Evolutionary conservation across 495 filamentous ascomycete species (phyloP).

Genomic region (Penicillium paxilli): DNA sequence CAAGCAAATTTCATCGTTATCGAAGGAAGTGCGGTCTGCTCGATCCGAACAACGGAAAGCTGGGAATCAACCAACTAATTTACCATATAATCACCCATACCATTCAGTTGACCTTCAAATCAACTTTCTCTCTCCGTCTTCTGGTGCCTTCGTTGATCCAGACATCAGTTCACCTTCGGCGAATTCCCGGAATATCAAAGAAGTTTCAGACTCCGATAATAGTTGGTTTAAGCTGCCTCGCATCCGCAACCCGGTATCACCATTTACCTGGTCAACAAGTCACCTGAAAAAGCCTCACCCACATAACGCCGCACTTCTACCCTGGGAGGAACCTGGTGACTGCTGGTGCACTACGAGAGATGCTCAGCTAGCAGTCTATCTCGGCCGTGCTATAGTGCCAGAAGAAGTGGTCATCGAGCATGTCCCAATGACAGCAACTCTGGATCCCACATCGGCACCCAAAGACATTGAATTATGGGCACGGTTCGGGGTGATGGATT

Average conservation of each 20-base stretch:
- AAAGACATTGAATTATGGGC: slow-evolving; percentile 50
- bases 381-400: slow-evolving; percentile 39
- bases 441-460: slow-evolving; percentile 38
- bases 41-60: slow-evolving; percentile 15
- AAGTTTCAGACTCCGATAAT: no score
- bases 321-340: slow-evolving; percentile 49
- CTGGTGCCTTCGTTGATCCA: slow-evolving; percentile 41
- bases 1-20: slow-evolving; percentile 36
- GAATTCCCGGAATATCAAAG: background rate
- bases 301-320: slow-evolving; percentile 24
- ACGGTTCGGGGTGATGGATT: slow-evolving; percentile 22
- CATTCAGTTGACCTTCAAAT: slow-evolving; percentile 17
- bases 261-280: no score
- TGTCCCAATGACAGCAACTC: slow-evolving; percentile 34
- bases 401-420: slow-evolving; percentile 52
- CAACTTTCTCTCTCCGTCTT: slow-evolving; percentile 37
- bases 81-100: background rate
- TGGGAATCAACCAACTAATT: background rate
- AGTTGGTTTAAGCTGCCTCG: no score
- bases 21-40: slow-evolving; percentile 32
- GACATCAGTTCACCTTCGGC: slow-evolving; percentile 32
- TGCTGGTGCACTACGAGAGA: slow-evolving; percentile 48
- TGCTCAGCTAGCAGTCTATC: slow-evolving; percentile 38
- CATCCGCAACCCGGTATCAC: no score
- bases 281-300: no score